Evolutionary conservation across 2,329 filamentous ascomycete species (phyloP), one percentile per base, ranked within the genome.

Genomic region (Aspergillus tubingensis): DNA sequence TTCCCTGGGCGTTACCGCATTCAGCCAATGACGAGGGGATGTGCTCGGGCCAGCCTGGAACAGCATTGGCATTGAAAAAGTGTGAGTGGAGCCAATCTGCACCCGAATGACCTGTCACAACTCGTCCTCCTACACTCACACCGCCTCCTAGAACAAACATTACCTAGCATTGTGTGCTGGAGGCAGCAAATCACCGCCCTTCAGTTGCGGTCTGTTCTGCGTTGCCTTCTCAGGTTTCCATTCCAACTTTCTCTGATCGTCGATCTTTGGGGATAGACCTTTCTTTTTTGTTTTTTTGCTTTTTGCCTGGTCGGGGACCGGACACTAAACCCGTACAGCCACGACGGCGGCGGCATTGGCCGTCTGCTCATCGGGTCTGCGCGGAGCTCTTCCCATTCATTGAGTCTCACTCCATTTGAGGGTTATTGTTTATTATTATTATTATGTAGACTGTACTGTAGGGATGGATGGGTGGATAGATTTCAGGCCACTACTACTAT

Each of bases 61-160:
- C 25, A 27, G 47, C 36, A 44, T 30, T 30, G 32, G 32, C 32
- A 36, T 27, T 27, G 25, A 27, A 27, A 27, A 36, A 15, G 39
- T 50, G 44, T 57, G 48, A 38, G 47, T 57, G 48, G 44, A 21
- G 55, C 23, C 32, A 36, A 23, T 36, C 19, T 54, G 55, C 47
- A 47, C 25, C 49, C 19, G 41, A 54, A 36, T 57, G 61, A 57
- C 61, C 62, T 65, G 62, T 65, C 62, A 65, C 32, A 36, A 36
- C 32, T 36, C 32, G 32, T 11, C 32, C 32, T 36, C 32, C 32
- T 13, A 13, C 62, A 61, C 61, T 56, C 50, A 62, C 64, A 66
- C 64, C 62, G 64, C 64, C 60, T 61, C 62, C 38, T 50, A 25
- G 47, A 11, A 30, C 47, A 50, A 50, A 19, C 17, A 44, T 8